Percentiles rank a stretch among this genome's conserved stretches.
Conservation (phyloP, 768 basidiomycete genomes). For the Amanita exitialis region DNA sequence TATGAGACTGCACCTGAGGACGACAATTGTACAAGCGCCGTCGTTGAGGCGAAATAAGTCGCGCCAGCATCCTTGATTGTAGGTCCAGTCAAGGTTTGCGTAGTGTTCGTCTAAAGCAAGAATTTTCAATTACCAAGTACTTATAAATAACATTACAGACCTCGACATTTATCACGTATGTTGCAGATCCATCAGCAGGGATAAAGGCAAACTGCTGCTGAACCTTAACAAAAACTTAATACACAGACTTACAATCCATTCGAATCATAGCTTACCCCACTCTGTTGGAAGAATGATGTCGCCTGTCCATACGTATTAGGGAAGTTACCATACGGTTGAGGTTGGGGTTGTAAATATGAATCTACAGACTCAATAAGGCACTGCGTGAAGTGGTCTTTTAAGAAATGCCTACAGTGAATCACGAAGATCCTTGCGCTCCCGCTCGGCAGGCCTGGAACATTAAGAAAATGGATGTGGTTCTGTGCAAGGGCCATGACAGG, state of each 20-base stretch:
- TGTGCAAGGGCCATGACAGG: conserved; percentile 62
- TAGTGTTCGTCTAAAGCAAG: conserved; percentile 45
- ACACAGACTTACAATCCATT: not conserved
- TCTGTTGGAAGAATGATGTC: conserved; percentile 55
- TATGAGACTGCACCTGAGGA: conserved; percentile 49
- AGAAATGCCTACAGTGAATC: conserved; percentile 51
- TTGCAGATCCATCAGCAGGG: conserved; percentile 60
- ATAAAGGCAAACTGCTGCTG: conserved; percentile 71
- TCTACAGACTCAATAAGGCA: conserved; percentile 22
- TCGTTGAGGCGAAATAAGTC: conserved; percentile 53
- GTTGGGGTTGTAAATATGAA: conserved; percentile 57
- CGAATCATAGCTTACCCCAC: conserved; percentile 28
- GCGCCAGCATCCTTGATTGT: conserved; percentile 46
- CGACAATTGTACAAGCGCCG: conserved; percentile 58
- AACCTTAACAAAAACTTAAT: conserved; percentile 26
- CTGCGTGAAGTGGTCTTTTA: too few relatives aligned
- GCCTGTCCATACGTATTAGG: conserved; percentile 62
- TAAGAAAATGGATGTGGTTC: conserved; percentile 67
- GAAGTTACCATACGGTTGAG: conserved; percentile 58
- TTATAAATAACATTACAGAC: conserved; percentile 19
- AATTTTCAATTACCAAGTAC: not conserved
- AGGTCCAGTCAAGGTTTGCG: conserved; percentile 51
- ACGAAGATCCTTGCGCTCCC: conserved; percentile 64
- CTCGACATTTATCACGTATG: conserved; percentile 65
- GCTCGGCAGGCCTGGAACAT: conserved; percentile 44